phyloP scores from a whole-genome alignment of 768 basidiomycete species.

The Lactarius quietus region DNA sequence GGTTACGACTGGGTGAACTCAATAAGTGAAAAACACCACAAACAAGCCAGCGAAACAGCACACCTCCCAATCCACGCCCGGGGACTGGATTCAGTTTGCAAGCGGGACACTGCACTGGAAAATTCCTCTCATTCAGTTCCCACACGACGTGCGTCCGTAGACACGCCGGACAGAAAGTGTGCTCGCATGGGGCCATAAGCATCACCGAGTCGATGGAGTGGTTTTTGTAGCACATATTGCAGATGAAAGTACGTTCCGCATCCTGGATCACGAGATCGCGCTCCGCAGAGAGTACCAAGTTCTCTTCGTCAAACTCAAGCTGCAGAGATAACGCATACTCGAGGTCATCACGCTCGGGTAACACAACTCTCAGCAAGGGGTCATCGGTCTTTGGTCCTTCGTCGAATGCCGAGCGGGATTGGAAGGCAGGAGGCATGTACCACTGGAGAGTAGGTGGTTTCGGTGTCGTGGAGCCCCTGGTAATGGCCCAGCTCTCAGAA shows the following conservation, averaged over 20 bases:
- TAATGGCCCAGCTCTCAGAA: not conserved
- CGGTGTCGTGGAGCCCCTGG: not conserved
- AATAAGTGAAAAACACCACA: not conserved
- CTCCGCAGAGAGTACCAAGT: not conserved
- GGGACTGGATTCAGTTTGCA: not conserved
- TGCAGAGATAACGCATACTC: not conserved
- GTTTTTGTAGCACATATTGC: not conserved
- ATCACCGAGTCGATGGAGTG: not conserved
- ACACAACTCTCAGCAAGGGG: not conserved
- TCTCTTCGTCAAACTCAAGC: not conserved
- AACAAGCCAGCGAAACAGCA: not conserved
- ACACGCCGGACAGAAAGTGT: not conserved
- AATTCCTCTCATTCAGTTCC: not conserved
- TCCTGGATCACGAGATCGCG: not conserved
- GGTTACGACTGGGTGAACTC: not conserved
- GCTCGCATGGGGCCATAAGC: not conserved
- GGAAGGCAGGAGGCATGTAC: not conserved
- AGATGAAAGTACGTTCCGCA: not conserved
- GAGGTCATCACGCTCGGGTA: not conserved
- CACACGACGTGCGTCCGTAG: not conserved
- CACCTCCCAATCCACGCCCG: not conserved
- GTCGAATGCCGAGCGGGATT: not conserved
- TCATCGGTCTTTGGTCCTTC: not conserved
- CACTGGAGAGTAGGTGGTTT: not conserved
- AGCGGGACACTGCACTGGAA: conserved; percentile 1